These are phyloP conservation scores for Pseudozyma thailandica DNA, from an alignment of 1,284 basidiomycete genomes.

Conservation along the genomic window DNA sequence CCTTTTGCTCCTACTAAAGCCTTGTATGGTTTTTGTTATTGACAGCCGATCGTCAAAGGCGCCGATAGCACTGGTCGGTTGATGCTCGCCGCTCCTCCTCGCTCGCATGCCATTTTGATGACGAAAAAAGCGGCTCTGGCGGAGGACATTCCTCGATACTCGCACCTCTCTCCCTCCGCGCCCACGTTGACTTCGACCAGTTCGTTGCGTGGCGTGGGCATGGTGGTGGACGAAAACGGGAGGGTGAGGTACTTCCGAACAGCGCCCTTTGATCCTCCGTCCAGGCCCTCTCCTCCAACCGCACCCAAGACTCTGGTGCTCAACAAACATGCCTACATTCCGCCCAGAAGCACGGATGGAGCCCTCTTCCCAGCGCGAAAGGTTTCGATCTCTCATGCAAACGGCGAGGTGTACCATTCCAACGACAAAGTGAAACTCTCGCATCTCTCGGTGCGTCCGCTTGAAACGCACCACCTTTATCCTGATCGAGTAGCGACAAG, in stretches of 20 bases:
- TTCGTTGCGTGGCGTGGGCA: neutral
- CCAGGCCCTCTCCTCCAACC: neutral
- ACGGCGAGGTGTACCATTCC: neutral
- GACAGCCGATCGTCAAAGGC: neutral
- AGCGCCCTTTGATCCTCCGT: neutral
- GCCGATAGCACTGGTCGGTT: neutral
- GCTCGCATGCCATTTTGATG: neutral
- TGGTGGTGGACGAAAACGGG: neutral
- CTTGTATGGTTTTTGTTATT: too few relatives aligned
- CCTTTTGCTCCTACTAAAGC: too few relatives aligned
- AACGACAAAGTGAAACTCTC: neutral
- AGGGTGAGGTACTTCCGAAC: neutral
- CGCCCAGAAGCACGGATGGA: neutral
- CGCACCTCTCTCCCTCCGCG: neutral
- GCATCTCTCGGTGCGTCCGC: neutral
- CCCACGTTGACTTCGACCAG: neutral
- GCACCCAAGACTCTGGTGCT: neutral
- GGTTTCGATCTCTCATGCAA: neutral
- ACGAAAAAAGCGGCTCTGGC: neutral
- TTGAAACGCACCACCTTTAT: neutral
- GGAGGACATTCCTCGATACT: too few relatives aligned
- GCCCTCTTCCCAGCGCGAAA: neutral
- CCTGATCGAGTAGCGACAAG: neutral
- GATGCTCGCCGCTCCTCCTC: neutral
- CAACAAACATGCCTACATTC: neutral